phyloP scores from a whole-genome alignment of 768 basidiomycete genomes.

The Tephrocybe sp. region DNA sequence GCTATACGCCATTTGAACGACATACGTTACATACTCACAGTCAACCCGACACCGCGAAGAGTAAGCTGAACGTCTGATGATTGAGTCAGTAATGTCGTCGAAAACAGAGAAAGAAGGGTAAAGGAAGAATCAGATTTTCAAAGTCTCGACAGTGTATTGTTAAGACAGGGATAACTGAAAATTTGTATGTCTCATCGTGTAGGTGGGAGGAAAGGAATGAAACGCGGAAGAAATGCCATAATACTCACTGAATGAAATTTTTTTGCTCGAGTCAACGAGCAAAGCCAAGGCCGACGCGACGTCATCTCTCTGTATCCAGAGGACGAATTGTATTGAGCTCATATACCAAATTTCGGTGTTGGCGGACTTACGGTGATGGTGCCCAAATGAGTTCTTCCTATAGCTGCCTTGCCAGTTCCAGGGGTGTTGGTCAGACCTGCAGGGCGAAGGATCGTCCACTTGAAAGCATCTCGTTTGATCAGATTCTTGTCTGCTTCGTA shows the following conservation, averaged over 20 bases:
- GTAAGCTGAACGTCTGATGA: background rate
- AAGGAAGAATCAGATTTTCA: slow-evolving; percentile 30
- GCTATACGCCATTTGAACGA: background rate
- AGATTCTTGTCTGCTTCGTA: slow-evolving; percentile 51
- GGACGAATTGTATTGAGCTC: too few species aligned
- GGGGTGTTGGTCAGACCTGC: slow-evolving; percentile 50
- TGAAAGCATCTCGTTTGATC: slow-evolving; percentile 48
- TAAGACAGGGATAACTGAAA: slow-evolving; percentile 37
- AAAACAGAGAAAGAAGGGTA: background rate
- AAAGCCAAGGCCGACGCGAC: slow-evolving; percentile 50
- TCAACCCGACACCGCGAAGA: background rate
- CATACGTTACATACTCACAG: background rate
- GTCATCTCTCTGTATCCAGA: slow-evolving; percentile 36
- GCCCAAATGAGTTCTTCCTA: slow-evolving; percentile 54
- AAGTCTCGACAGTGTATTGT: slow-evolving; percentile 25
- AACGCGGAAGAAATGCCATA: background rate
- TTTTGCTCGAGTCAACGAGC: slow-evolving; percentile 25
- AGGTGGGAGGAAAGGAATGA: background rate
- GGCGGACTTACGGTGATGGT: slow-evolving; percentile 46
- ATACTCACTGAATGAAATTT: slow-evolving; percentile 4
- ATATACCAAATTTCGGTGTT: too few species aligned
- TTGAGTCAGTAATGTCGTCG: slow-evolving; percentile 1
- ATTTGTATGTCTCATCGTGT: slow-evolving; percentile 26
- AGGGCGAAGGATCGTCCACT: slow-evolving; percentile 69
- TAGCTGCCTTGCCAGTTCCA: slow-evolving; percentile 46